Evolutionary conservation across 2,329 filamentous ascomycete genomes (phyloP), one percentile per base, ranked within the genome.

Genomic region (Fusarium duplospermum): DNA sequence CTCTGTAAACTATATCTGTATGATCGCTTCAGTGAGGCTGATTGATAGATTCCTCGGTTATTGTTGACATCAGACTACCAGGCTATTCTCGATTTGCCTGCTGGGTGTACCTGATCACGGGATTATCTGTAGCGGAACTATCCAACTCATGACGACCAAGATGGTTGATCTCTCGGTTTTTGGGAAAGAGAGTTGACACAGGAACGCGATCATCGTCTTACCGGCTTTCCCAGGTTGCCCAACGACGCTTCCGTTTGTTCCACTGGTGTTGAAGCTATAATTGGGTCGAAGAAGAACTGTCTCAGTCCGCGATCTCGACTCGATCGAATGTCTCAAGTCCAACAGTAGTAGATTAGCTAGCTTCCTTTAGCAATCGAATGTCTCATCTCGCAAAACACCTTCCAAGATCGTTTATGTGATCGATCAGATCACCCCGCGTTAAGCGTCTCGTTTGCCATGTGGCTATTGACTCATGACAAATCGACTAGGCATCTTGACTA

Each of bases 151-250:
- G 71, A 72, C 71, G 61, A 42, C 45, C 24, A n/a, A 24, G 6
- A 63, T 38, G 33, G 52, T 27, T 40, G 47, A 72, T 69, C 54
- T 7, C 24, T 10, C 36, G 36, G 9, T 16, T 62, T 13, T 40
- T 13, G 42, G 38, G 18, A 59, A 22, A 36, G 27, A 35, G 18
- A 56, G 56, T 66, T 72, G 42, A 14, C 47, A 38, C 40, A 69
- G 71, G 58, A 74, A 69, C 71, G 64, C 24, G 71, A 74, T 74
- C 68, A 54, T 62, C 64, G 52, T 61, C 59, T 60, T 62, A 35
- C 63, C 67, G 31, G 16, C 57, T 60, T 60, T 50, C 47, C 62
- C 29, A 22, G 62, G 16, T 24, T 61, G 38, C 35, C 29, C 18
- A 38, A 38, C 69, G 38, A 45, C 27, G 42, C 47, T 61, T 63